phyloP scores from a whole-genome alignment of 331 rosid species.

The Prunus yedoensis region DNA sequence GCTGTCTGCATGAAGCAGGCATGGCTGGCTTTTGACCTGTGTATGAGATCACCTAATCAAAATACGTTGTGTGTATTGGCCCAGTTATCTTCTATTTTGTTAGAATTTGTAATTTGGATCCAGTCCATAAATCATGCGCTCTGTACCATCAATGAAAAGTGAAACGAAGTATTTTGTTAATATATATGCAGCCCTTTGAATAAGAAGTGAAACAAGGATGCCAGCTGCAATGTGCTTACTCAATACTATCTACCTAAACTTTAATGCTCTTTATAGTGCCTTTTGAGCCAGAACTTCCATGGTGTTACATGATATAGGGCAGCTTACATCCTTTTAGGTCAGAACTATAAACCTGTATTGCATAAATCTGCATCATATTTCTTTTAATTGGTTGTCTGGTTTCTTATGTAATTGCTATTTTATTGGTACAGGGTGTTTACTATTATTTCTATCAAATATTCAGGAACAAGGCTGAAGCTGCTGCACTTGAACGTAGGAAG shows the following conservation, averaged over 20 bases:
- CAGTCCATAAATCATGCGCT: neutral
- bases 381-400: conserved; percentile 36
- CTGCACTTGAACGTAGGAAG: conserved; percentile 59
- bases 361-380: conserved; percentile 12
- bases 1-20: conserved; percentile 1
- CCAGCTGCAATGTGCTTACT: neutral
- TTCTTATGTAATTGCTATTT: conserved; percentile 49
- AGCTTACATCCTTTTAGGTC: neutral
- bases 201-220: neutral
- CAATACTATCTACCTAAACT: neutral
- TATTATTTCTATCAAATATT: conserved; percentile 99
- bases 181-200: neutral
- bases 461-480: conserved; percentile 89
- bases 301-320: neutral
- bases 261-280: neutral
- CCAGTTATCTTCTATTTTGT: neutral
- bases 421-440: conserved; percentile 94
- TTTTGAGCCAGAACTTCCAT: conserved; percentile 13
- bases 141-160: neutral
- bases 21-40: neutral
- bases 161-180: neutral
- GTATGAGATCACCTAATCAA: neutral
- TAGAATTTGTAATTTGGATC: neutral
- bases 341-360: conserved; percentile 6
- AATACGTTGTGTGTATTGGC: neutral